A percentile compares a stretch with the other conserved stretches of the same genome.
These are phyloP conservation scores for Paecilomyces dactylethromorphus DNA, from an alignment of 2,329 filamentous ascomycete genomes.

Conservation along the genomic window DNA sequence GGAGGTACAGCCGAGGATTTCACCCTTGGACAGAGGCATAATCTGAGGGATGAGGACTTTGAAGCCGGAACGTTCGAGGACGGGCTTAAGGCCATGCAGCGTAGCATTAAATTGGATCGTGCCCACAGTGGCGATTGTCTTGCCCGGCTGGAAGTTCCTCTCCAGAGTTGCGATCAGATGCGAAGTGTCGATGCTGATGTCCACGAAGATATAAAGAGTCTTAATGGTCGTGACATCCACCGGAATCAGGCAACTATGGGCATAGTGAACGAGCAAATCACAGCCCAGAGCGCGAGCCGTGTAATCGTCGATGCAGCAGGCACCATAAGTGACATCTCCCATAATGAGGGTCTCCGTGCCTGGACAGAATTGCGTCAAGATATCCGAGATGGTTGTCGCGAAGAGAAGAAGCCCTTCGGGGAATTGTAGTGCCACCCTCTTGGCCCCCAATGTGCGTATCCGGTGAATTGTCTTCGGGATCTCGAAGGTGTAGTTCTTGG, in stretches of 20 bases:
- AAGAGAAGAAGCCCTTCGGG: constrained; percentile 93
- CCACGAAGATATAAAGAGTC: constrained; percentile 95
- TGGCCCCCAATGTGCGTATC: constrained; percentile 72
- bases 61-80: constrained; percentile 78
- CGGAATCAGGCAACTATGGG: constrained; percentile 92
- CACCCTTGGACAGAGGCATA: constrained; percentile 83
- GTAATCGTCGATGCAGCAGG: constrained; percentile 98
- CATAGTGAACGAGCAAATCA: constrained; percentile 92
- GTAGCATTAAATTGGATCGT: constrained; percentile 99
- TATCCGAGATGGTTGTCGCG: constrained; percentile 95
- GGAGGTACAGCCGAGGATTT: constrained; percentile 96
- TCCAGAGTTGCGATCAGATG: constrained; percentile 83
- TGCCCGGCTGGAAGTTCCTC: constrained; percentile 77
- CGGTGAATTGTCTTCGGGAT: constrained; percentile 97
- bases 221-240: constrained; percentile 96
- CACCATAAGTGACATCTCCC: constrained; percentile 98
- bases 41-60: constrained; percentile 85
- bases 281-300: constrained; percentile 90
- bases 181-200: constrained; percentile 87
- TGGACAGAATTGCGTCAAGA: constrained; percentile 87
- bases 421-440: constrained; percentile 89
- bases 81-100: constrained; percentile 73
- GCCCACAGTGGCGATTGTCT: constrained; percentile 86
- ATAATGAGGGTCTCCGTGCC: constrained; percentile 92
- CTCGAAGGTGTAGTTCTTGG: constrained; percentile 96